phyloP scores from a whole-genome alignment of 768 basidiomycete genomes.

The Lactarius sanguifluus region DNA sequence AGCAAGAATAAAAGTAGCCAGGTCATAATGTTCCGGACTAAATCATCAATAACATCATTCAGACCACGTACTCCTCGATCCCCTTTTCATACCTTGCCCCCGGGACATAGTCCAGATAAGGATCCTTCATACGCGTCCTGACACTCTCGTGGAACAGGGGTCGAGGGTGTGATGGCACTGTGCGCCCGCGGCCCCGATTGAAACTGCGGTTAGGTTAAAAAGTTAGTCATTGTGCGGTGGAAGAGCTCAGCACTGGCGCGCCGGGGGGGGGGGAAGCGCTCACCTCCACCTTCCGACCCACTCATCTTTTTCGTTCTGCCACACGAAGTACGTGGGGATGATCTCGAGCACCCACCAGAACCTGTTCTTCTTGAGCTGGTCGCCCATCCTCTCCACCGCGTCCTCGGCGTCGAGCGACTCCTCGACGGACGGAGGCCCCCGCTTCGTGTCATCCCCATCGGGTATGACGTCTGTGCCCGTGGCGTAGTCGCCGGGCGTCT shows the following conservation, averaged over 20 bases:
- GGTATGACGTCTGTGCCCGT: too few species aligned
- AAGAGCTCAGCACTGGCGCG: neutral
- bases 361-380: slow-evolving; percentile 45
- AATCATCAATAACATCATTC: slow-evolving; percentile 12
- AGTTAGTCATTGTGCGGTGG: neutral
- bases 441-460: neutral
- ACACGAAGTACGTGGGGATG: slow-evolving; percentile 52
- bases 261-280: slow-evolving; percentile 31
- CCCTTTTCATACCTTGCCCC: slow-evolving; percentile 51
- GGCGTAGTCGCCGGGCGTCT: neutral
- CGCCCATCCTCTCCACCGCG: slow-evolving; percentile 51
- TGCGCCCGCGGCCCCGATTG: slow-evolving; percentile 60
- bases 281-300: slow-evolving; percentile 61
- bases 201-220: slow-evolving; percentile 40
- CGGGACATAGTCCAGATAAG: slow-evolving; percentile 54
- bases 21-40: neutral
- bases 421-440: neutral
- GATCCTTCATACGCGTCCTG: slow-evolving; percentile 52
- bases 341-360: slow-evolving; percentile 74
- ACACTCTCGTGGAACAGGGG: slow-evolving; percentile 69
- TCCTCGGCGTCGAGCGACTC: slow-evolving; percentile 28
- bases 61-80: slow-evolving; percentile 49
- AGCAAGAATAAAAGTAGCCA: neutral
- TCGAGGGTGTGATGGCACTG: slow-evolving; percentile 39
- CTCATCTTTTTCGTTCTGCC: slow-evolving; percentile 53